These are phyloP conservation scores for Rhipidocladum racemiflorum DNA, from an alignment of 176 grass and related monocot genomes.

Conservation along the genomic window DNA sequence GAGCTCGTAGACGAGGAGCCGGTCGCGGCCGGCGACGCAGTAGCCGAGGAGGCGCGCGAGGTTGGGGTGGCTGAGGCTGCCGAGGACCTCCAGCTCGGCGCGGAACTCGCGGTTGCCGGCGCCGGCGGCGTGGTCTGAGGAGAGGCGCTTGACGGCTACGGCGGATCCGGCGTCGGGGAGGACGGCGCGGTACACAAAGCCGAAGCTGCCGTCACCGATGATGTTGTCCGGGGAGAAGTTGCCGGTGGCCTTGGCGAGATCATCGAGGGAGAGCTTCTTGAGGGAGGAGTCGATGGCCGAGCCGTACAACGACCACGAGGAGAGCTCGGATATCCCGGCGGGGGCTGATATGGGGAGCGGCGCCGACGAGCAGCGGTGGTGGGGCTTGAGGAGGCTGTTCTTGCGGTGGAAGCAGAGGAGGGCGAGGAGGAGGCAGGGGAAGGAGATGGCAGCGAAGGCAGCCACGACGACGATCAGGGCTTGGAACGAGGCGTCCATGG, in stretches of 20 bases:
- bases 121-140: slow-evolving; percentile 42
- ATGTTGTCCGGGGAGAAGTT: slow-evolving; percentile 72
- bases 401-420: slow-evolving; percentile 33
- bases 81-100: slow-evolving; percentile 81
- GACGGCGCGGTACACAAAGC: slow-evolving; percentile 86
- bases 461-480: slow-evolving; percentile 35
- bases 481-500: slow-evolving; percentile 45
- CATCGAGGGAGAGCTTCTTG: slow-evolving; percentile 51
- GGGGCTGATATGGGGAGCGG: slow-evolving; percentile 2
- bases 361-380: not conserved
- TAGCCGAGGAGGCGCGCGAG: slow-evolving; percentile 70
- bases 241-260: slow-evolving; percentile 58
- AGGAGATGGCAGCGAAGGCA: slow-evolving; percentile 31
- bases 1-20: slow-evolving; percentile 90
- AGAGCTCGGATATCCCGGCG: not conserved
- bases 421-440: slow-evolving; percentile 39
- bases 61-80: slow-evolving; percentile 65
- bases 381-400: not conserved
- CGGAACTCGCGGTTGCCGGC: slow-evolving; percentile 77
- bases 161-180: slow-evolving; percentile 42
- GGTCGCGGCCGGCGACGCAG: slow-evolving; percentile 63
- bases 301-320: slow-evolving; percentile 27
- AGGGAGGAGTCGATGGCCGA: slow-evolving; percentile 34
- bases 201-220: slow-evolving; percentile 89
- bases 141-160: slow-evolving; percentile 72